Conservation (phyloP, 2,329 filamentous ascomycete species). For the Xylariaceae sp. region DNA sequence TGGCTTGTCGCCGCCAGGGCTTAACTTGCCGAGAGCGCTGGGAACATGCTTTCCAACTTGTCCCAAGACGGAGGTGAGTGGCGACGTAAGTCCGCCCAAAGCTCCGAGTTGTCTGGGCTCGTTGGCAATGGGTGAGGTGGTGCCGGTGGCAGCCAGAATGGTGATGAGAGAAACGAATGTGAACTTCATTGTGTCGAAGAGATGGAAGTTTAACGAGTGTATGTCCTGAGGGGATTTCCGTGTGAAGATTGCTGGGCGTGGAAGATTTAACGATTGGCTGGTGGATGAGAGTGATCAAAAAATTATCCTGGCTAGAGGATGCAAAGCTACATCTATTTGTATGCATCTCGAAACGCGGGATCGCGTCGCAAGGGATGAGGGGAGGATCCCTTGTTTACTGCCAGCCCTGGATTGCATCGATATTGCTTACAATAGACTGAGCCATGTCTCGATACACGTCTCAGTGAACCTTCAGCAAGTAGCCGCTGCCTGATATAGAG, state of each 20-base stretch:
- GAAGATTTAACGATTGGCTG: too few relatives aligned
- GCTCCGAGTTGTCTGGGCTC: constrained; percentile 9
- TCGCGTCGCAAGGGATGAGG: not conserved
- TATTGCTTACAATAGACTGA: constrained; percentile 5
- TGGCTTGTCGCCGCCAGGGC: not conserved
- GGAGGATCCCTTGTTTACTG: constrained; percentile 14
- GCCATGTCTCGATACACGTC: constrained; percentile 14
- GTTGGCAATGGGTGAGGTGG: constrained; percentile 8
- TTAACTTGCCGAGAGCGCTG: not conserved
- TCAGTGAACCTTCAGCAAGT: not conserved
- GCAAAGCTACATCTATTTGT: constrained; percentile 15
- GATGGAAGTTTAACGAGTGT: not conserved
- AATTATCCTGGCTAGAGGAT: not conserved
- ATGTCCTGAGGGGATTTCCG: not conserved
- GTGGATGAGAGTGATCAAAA: too few relatives aligned
- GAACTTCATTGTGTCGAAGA: constrained; percentile 10
- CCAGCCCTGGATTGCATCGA: constrained; percentile 15
- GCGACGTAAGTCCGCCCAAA: constrained; percentile 7
- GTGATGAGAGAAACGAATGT: constrained; percentile 10
- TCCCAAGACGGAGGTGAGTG: constrained; percentile 9
- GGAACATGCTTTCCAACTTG: constrained; percentile 15
- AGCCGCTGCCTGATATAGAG: not conserved
- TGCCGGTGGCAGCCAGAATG: constrained; percentile 14
- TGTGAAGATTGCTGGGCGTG: too few relatives aligned
- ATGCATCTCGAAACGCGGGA: not conserved